Evolutionary conservation across 2,329 filamentous ascomycete genomes (phyloP).

Genomic region (Aspergillus neoniger): DNA sequence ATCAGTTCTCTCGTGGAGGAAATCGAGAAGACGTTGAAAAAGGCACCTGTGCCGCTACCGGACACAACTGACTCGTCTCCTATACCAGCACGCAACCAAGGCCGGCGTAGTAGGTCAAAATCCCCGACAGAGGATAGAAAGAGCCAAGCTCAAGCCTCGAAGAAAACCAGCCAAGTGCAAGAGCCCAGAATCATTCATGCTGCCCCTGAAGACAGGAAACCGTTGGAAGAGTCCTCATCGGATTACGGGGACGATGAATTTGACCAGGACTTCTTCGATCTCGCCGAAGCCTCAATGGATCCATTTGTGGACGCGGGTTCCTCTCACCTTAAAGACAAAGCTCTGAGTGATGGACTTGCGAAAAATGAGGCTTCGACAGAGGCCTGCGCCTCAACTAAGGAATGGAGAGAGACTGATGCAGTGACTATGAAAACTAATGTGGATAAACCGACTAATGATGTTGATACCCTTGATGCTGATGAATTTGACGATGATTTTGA

Average conservation of each 20-base stretch:
- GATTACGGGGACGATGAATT: conserved; percentile 53
- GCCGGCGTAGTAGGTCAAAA: conserved; percentile 32
- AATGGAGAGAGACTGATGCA: neutral
- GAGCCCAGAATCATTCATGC: conserved; percentile 6
- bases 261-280: conserved; percentile 48
- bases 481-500: conserved; percentile 72
- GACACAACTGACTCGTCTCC: conserved; percentile 49
- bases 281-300: conserved; percentile 37
- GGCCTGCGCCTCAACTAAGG: neutral
- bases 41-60: conserved; percentile 28
- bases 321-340: neutral
- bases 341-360: neutral
- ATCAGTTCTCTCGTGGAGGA: conserved; percentile 65
- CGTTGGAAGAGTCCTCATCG: conserved; percentile 36
- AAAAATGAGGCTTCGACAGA: neutral
- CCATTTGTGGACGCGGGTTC: conserved; percentile 27
- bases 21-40: conserved; percentile 57
- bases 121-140: conserved; percentile 32
- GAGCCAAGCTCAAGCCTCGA: neutral
- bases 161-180: neutral
- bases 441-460: conserved; percentile 1
- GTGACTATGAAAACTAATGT: neutral
- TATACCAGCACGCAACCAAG: conserved; percentile 37
- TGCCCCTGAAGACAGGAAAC: conserved; percentile 1
- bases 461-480: conserved; percentile 43